Percentiles rank a stretch among this genome's conserved stretches.
Conservation (phyloP, 805 yeast species). For the Ogataea ganodermae region DNA sequence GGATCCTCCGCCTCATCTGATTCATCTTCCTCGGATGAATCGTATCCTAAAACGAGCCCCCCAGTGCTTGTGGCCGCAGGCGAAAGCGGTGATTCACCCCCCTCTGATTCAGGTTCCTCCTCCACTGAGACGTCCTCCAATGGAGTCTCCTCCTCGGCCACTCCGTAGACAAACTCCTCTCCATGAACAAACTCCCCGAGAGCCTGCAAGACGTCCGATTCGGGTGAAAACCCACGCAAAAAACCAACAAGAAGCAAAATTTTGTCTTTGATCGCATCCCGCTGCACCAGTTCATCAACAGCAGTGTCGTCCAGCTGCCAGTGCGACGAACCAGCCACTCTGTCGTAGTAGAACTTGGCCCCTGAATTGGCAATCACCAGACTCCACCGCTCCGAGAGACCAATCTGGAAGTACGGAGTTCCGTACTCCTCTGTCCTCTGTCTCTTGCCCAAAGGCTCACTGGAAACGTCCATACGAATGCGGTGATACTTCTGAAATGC, state of each 20-base stretch:
- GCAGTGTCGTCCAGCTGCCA: slow-evolving; percentile 29
- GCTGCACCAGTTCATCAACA: slow-evolving; percentile 8
- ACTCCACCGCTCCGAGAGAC: slow-evolving; percentile 24
- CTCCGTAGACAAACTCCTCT: slow-evolving; percentile 1
- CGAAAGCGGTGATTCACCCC: slow-evolving; percentile 2
- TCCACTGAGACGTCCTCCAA: background rate
- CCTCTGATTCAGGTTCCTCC: slow-evolving; percentile 1
- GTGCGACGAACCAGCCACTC: slow-evolving; percentile 10
- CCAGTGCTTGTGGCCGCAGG: background rate
- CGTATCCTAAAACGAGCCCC: slow-evolving; percentile 9
- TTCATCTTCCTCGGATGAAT: slow-evolving; percentile 4
- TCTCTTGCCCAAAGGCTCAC: background rate
- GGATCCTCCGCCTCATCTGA: slow-evolving; percentile 4
- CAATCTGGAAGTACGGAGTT: slow-evolving; percentile 14
- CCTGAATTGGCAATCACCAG: slow-evolving; percentile 28
- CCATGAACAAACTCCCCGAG: slow-evolving; percentile 15
- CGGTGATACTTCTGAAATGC: no score
- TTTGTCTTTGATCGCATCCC: slow-evolving; percentile 11
- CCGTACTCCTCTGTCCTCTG: slow-evolving; percentile 6
- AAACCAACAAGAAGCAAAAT: slow-evolving; percentile 20
- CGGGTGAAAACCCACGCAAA: slow-evolving; percentile 19
- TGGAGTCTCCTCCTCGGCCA: no score
- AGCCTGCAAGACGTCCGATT: background rate
- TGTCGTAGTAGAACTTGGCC: slow-evolving; percentile 27
- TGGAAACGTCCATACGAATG: background rate